These are phyloP conservation scores for Phytophthora lateralis DNA, from an alignment of 352 stramenopile species.

Conservation along the genomic window DNA sequence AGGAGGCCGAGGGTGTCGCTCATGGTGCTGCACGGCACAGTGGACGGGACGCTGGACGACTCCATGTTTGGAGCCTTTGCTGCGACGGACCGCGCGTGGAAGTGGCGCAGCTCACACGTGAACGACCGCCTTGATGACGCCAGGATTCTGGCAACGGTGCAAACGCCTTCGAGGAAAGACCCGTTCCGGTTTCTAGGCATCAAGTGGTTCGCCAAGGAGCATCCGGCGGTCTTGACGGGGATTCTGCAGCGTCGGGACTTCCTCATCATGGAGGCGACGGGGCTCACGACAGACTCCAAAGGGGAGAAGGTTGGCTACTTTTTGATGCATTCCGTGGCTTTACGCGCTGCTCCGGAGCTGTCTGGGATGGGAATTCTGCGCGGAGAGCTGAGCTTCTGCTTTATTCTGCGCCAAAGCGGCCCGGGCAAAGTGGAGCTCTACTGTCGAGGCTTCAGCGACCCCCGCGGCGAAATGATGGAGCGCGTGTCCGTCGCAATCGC, in stretches of 20 bases:
- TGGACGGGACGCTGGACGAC: slow-evolving; percentile 57
- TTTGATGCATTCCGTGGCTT: slow-evolving; percentile 54
- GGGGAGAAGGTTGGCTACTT: slow-evolving; percentile 50
- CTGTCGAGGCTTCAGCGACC: slow-evolving; percentile 53
- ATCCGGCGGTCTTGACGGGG: slow-evolving; percentile 40
- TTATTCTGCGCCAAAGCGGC: slow-evolving; percentile 40
- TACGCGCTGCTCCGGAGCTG: slow-evolving; percentile 40
- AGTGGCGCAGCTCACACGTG: slow-evolving; percentile 44
- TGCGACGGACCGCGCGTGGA: slow-evolving; percentile 44
- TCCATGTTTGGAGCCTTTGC: slow-evolving; percentile 50
- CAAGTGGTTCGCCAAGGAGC: slow-evolving; percentile 64
- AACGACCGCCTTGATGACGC: slow-evolving; percentile 56
- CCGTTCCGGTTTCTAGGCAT: slow-evolving; percentile 56
- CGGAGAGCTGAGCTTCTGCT: slow-evolving; percentile 53
- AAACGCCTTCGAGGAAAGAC: slow-evolving; percentile 34
- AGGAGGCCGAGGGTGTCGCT: slow-evolving; percentile 35
- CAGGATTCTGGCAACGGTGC: slow-evolving; percentile 42
- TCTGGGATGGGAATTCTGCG: slow-evolving; percentile 42
- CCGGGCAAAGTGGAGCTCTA: slow-evolving; percentile 42
- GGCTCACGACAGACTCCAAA: slow-evolving; percentile 38
- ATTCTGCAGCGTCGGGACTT: slow-evolving; percentile 56
- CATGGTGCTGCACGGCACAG: slow-evolving; percentile 41
- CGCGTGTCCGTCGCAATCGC: slow-evolving; percentile 43
- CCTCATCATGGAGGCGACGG: slow-evolving; percentile 52
- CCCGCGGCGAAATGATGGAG: slow-evolving; percentile 49